Evolutionary conservation across 2,329 filamentous ascomycete species (phyloP).

Genomic region (Botrytis pseudocinerea): DNA sequence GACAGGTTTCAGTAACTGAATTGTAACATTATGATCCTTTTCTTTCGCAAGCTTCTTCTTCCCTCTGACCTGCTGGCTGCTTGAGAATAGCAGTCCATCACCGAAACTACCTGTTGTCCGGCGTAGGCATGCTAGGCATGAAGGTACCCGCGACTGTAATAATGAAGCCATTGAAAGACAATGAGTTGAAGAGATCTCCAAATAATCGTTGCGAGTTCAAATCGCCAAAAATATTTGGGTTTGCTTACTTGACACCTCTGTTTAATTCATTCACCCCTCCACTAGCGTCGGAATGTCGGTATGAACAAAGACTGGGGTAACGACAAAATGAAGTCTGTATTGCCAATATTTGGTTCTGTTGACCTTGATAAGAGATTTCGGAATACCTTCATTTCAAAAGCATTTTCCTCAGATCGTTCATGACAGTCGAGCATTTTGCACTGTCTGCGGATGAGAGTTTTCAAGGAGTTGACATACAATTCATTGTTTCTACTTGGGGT

Average conservation of each 20-base stretch:
- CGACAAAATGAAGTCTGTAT: background rate
- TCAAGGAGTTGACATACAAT: background rate
- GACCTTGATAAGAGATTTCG: conserved; percentile 15
- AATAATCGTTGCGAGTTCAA: background rate
- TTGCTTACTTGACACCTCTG: conserved; percentile 7
- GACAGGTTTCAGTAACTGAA: conserved; percentile 53
- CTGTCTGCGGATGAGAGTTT: background rate
- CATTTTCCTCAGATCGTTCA: background rate
- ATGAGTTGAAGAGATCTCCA: background rate
- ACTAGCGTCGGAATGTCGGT: conserved; percentile 13
- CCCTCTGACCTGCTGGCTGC: conserved; percentile 44
- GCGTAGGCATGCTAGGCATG: conserved; percentile 38
- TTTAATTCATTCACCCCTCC: conserved; percentile 13
- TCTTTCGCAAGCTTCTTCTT: conserved; percentile 48
- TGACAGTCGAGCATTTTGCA: background rate
- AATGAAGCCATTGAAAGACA: conserved; percentile 36
- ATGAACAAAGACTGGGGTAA: conserved; percentile 10
- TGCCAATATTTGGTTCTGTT: conserved; percentile 7
- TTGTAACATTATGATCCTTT: conserved; percentile 44
- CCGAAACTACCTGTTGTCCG: conserved; percentile 33
- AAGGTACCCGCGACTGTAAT: conserved; percentile 34
- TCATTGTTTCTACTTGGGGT: background rate
- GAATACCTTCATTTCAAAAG: background rate
- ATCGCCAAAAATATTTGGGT: conserved; percentile 21
- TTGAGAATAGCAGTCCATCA: conserved; percentile 28